A percentile compares a stretch with the other conserved stretches of the same genome.
Conservation (phyloP, 371 early-diverging fungal species). For the Nosema muscidifuracis region DNA sequence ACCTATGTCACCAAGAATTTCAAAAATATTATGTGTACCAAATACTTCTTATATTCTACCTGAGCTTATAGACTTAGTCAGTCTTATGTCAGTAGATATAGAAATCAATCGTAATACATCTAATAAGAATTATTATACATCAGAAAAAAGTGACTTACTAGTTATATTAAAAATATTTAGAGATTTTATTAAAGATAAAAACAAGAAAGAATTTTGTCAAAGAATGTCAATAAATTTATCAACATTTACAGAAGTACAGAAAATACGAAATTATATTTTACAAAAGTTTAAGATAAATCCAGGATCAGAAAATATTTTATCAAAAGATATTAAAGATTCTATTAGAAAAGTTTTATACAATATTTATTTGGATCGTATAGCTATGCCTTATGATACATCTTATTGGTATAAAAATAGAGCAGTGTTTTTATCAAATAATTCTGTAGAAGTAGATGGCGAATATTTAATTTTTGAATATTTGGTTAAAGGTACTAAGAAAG, state of each 20-base stretch:
- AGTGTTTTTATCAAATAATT: slow-evolving; percentile 8
- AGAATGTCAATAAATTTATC: slow-evolving; percentile 1
- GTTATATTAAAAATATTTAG: slow-evolving; percentile 33
- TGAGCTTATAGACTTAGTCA: slow-evolving; percentile 15
- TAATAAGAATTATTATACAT: slow-evolving; percentile 27
- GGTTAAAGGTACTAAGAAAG: slow-evolving; percentile 20
- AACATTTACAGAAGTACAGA: slow-evolving; percentile 8
- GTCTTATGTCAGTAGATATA: slow-evolving; percentile 11
- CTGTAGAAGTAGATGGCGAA: slow-evolving; percentile 6
- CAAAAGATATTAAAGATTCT: not conserved
- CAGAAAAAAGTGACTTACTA: slow-evolving; percentile 36
- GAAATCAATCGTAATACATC: not conserved
- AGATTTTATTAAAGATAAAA: slow-evolving; percentile 5
- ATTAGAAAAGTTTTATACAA: slow-evolving; percentile 37
- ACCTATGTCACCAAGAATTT: slow-evolving; percentile 86
- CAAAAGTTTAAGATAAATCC: not conserved
- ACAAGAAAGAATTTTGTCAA: slow-evolving; percentile 21
- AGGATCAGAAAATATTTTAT: not conserved
- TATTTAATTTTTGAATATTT: slow-evolving; percentile 51
- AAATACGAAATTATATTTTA: slow-evolving; percentile 11
- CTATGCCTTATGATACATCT: not conserved
- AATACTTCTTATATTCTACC: slow-evolving; percentile 13
- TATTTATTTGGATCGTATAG: slow-evolving; percentile 34
- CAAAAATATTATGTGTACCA: slow-evolving; percentile 69
- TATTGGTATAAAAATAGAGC: slow-evolving; percentile 29